These are phyloP conservation scores for Ambrosia artemisiifolia DNA, from an alignment of 129 eudicot genomes.

Conservation along the genomic window DNA sequence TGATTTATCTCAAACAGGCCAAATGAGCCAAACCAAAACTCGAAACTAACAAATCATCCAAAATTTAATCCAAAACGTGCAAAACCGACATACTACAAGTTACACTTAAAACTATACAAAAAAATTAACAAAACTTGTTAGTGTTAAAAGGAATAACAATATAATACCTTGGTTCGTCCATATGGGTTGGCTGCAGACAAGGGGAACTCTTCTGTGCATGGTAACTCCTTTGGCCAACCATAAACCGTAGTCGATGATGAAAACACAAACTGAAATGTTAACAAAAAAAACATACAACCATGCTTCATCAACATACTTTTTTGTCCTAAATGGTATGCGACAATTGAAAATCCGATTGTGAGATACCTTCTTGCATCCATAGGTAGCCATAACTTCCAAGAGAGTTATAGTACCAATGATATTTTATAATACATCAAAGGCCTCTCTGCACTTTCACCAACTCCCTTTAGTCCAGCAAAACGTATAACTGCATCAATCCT, in stretches of 20 bases:
- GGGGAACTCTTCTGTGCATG: constrained; percentile 83
- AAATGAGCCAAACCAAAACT: too few species aligned
- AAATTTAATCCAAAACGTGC: too few species aligned
- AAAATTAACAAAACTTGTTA: neutral
- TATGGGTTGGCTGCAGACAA: constrained; percentile 76
- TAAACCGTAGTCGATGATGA: constrained; percentile 83
- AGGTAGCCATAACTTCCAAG: constrained; percentile 57
- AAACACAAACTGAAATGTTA: constrained; percentile 65
- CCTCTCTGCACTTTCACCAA: constrained; percentile 11
- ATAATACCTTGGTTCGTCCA: constrained; percentile 76
- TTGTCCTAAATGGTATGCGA: neutral
- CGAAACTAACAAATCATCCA: too few species aligned
- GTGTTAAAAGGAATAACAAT: too few species aligned
- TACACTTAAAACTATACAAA: neutral
- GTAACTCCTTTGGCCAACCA: constrained; percentile 80
- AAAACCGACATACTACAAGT: too few species aligned
- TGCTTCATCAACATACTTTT: neutral
- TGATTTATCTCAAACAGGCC: too few species aligned
- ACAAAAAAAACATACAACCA: constrained; percentile 13
- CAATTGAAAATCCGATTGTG: constrained; percentile 1
- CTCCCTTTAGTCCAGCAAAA: constrained; percentile 94
- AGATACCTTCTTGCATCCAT: constrained; percentile 55
- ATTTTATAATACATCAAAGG: constrained; percentile 1
- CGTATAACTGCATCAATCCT: constrained; percentile 96
- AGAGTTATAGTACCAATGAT: neutral